Percentiles rank a stretch among this genome's conserved stretches.
Conservation (phyloP, 495 filamentous ascomycete genomes). For the Talaromyces ruber region DNA sequence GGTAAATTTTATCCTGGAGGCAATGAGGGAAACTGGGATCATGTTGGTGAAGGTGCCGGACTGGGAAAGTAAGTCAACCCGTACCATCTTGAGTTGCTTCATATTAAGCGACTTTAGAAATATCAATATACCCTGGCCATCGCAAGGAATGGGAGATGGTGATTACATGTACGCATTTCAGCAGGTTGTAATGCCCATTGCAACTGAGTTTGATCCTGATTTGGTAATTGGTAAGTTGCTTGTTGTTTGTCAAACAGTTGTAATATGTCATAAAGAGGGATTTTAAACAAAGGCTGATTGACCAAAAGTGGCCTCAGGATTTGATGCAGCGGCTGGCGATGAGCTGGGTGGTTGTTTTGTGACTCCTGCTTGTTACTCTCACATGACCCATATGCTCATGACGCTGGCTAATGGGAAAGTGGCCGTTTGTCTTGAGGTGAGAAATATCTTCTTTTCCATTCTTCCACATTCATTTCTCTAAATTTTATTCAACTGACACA, state of each 20-base stretch:
- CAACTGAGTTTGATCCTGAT: slow-evolving; percentile 85
- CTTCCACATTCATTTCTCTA: too few relatives aligned
- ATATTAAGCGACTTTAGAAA: too few relatives aligned
- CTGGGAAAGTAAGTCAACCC: slow-evolving; percentile 48
- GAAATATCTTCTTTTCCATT: not conserved
- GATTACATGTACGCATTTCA: slow-evolving; percentile 97
- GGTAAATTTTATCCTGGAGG: slow-evolving; percentile 82
- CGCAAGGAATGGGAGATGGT: slow-evolving; percentile 89
- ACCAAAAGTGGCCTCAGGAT: slow-evolving; percentile 70
- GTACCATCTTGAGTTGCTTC: not conserved
- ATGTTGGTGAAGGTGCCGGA: slow-evolving; percentile 67
- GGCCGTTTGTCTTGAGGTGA: slow-evolving; percentile 76
- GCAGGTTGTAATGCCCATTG: slow-evolving; percentile 95
- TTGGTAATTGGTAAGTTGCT: slow-evolving; percentile 63
- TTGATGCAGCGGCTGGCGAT: slow-evolving; percentile 92
- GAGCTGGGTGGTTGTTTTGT: slow-evolving; percentile 88
- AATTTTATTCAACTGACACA: not conserved
- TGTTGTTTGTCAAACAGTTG: not conserved
- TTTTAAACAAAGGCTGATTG: slow-evolving; percentile 7
- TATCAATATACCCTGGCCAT: slow-evolving; percentile 90
- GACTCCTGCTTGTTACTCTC: slow-evolving; percentile 82
- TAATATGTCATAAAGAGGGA: not conserved
- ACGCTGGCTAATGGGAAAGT: slow-evolving; percentile 85
- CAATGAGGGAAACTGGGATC: slow-evolving; percentile 63
- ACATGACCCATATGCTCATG: slow-evolving; percentile 99